Base-by-base conservation (phyloP, 2,329 filamentous ascomycete species). In the Paramyrothecium roridum region DNA sequence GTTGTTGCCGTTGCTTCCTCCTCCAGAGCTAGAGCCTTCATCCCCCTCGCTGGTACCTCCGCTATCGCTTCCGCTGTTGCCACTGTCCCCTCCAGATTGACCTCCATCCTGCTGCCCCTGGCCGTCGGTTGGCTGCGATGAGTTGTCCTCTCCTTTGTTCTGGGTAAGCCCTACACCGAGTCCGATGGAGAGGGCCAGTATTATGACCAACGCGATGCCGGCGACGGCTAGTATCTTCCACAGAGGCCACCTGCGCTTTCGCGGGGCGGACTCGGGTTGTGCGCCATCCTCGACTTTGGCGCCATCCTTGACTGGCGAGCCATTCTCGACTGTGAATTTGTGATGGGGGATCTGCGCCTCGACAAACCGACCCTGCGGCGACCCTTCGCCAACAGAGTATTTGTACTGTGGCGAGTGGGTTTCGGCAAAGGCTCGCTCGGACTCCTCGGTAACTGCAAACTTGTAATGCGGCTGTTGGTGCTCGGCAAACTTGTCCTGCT, bases 91-190 rank as follows among this genome's bases (percentile, higher is more conserved):
- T 13, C 37, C 37, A 17, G 37, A 43, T 43, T 16, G 13, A 13
- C n/a, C 37, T 6, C 61, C 19, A 65, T 67, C 16, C 71, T 59
- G 43, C 63, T 49, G 34, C 46, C 19, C 52, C 53, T 53, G 48
- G 46, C 37, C 26, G 46, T 40, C n/a, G 56, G 55, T 30, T 61
- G 58, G 8, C 59, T 52, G 46, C 7, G 37, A 43, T 13, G 37
- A 16, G n/a, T 56, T 52, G 53, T 57, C 52, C 33, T 57, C 60
- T 37, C 57, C 55, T 23, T 66, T 61, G 22, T 69, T 74, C 20
- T 67, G 65, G 3, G 72, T 73, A 19, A 86, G 70, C 11, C 84
- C 83, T 7, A 87, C 68, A 3, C 82, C 82, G 2, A 87, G 71
- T 3, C 83, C 84, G 19, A 87, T 67, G 0, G 74, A 80, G 10